phyloP scores from a whole-genome alignment of 2,329 filamentous ascomycete genomes.

The Dactylellina parvicollis region DNA sequence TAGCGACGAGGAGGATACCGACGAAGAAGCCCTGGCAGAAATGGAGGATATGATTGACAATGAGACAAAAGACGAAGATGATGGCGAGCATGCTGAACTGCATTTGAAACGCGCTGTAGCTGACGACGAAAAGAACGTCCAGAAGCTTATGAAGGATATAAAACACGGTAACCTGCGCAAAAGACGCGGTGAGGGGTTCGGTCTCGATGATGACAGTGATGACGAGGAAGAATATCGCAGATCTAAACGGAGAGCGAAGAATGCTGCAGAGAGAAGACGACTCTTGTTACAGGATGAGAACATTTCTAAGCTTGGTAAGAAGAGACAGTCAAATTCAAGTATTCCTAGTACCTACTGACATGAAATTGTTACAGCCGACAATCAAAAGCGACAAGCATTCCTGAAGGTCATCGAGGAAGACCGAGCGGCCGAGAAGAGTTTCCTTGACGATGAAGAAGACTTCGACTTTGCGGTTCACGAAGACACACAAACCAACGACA shows the following conservation, averaged over 20 bases:
- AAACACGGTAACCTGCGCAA: constrained; percentile 86
- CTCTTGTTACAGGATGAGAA: constrained; percentile 88
- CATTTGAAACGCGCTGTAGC: constrained; percentile 85
- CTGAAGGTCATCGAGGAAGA: constrained; percentile 88
- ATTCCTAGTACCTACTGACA: not conserved
- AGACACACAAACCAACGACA: constrained; percentile 46
- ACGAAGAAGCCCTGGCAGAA: constrained; percentile 71
- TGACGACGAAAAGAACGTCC: constrained; percentile 84
- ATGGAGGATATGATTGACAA: constrained; percentile 87
- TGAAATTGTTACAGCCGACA: constrained; percentile 68
- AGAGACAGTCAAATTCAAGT: constrained; percentile 52
- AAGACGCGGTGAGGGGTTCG: constrained; percentile 77
- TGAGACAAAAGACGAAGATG: constrained; percentile 78
- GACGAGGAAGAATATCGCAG: constrained; percentile 72
- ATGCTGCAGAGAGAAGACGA: constrained; percentile 88
- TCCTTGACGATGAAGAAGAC: constrained; percentile 69
- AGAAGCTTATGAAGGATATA: constrained; percentile 91
- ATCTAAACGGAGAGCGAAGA: constrained; percentile 70
- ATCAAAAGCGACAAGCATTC: constrained; percentile 89
- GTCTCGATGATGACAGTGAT: constrained; percentile 83
- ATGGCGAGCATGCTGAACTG: constrained; percentile 82
- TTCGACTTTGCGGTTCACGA: constrained; percentile 57
- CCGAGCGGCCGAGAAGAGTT: constrained; percentile 78
- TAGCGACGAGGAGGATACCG: constrained; percentile 81
- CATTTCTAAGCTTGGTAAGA: constrained; percentile 76